These are phyloP conservation scores for Croton setiger DNA, from an alignment of 441 rosid genomes.

Conservation along the genomic window DNA sequence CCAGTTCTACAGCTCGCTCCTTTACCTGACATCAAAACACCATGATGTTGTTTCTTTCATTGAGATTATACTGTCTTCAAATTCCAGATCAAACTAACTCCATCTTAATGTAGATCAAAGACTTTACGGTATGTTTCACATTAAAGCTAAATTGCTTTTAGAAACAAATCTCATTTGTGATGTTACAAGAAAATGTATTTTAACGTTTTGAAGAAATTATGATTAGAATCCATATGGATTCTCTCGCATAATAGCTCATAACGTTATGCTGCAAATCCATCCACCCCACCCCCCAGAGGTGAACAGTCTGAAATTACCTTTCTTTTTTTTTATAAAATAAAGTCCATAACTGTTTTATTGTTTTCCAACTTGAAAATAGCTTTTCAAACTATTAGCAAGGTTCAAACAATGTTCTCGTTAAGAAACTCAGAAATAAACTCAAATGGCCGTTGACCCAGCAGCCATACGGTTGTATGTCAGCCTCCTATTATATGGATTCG, in stretches of 20 bases:
- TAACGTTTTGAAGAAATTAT: too few species aligned
- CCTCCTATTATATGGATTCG: too few species aligned
- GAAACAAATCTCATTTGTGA: too few species aligned
- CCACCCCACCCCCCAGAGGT: neutral
- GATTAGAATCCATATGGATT: too few species aligned
- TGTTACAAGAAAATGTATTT: too few species aligned
- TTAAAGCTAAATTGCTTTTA: too few species aligned
- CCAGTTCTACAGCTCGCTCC: constrained; percentile 70
- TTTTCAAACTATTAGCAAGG: neutral
- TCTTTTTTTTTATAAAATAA: too few species aligned
- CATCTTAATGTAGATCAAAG: neutral
- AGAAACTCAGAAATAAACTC: neutral
- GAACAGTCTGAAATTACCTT: neutral
- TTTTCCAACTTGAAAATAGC: neutral
- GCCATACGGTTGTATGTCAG: too few species aligned
- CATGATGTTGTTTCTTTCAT: constrained; percentile 3
- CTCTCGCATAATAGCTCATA: too few species aligned
- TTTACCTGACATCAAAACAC: constrained; percentile 61
- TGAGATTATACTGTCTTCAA: neutral
- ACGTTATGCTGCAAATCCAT: too few species aligned
- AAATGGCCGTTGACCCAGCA: neutral
- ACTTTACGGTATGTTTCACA: too few species aligned
- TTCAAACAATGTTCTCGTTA: neutral
- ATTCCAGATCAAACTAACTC: neutral
- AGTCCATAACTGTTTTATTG: neutral